Conservation (phyloP, 2,329 filamentous ascomycete genomes). For the Epichloe coenophiala region DNA sequence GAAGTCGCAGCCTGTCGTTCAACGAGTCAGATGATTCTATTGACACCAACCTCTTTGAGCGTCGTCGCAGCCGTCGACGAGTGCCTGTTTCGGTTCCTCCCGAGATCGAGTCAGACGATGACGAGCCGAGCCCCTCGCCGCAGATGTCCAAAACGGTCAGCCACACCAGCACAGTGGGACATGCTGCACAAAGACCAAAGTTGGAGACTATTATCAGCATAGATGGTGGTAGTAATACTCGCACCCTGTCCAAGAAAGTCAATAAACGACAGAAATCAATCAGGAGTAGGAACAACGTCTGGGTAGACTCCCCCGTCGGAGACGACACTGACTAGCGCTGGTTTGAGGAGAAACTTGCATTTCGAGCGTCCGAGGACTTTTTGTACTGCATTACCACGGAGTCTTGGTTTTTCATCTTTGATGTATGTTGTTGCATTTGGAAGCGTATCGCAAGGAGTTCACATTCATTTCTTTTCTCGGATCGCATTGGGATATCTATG, state of each 20-base stretch:
- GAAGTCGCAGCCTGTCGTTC: slow-evolving; percentile 25
- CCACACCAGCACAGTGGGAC: slow-evolving; percentile 15
- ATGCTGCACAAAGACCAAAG: slow-evolving; percentile 28
- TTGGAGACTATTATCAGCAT: slow-evolving; percentile 34
- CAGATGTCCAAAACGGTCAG: slow-evolving; percentile 13
- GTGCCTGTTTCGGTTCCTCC: slow-evolving; percentile 17
- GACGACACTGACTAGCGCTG: slow-evolving; percentile 21
- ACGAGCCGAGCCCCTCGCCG: slow-evolving; percentile 15
- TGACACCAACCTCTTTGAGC: slow-evolving; percentile 15
- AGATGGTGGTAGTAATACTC: slow-evolving; percentile 17
- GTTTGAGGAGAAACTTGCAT: background rate
- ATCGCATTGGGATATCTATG: background rate
- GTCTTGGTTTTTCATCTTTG: slow-evolving; percentile 3
- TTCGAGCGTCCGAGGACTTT: background rate
- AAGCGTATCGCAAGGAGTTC: slow-evolving; percentile 4
- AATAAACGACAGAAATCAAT: slow-evolving; percentile 18
- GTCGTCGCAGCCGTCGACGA: slow-evolving; percentile 14
- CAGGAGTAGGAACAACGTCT: slow-evolving; percentile 13
- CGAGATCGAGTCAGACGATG: slow-evolving; percentile 20
- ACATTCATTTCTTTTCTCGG: slow-evolving; percentile 5
- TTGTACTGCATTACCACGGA: background rate
- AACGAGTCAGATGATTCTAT: slow-evolving; percentile 22
- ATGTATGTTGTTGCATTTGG: slow-evolving; percentile 7
- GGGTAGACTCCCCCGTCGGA: slow-evolving; percentile 23
- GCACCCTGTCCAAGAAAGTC: slow-evolving; percentile 16